Evolutionary conservation across 2,329 filamentous ascomycete species (phyloP), one percentile per base, ranked within the genome.

Genomic region (Colletotrichum viniferum): DNA sequence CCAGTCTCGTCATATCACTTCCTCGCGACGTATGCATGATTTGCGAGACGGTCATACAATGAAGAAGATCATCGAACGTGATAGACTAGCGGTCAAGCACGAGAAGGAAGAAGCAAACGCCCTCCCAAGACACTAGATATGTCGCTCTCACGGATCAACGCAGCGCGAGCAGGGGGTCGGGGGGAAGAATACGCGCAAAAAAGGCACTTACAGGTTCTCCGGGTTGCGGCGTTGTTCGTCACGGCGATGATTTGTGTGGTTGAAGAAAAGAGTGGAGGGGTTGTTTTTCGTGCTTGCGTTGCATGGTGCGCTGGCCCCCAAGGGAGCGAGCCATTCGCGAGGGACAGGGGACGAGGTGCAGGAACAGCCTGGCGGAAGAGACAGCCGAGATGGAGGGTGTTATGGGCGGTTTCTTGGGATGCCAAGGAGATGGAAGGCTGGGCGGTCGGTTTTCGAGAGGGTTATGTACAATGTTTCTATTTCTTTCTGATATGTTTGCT

Each of bases 61-160:
- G 18, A 52, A 3, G 43, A 52, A 52, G n/a, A 52, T 3, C n/a
- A 52, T 24, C 12, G n/a, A 52, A 52, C 10, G 6, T 52, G 3
- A 7, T 0, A 7, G 6, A 52, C 16, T 52, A 4, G 43, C 43
- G 43, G 43, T 52, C 43, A 52, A 21, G 43, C 43, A 52, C 10
- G n/a, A 0, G 5, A 12, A 21, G 12, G 43, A 21, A 24, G 43
- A 52, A 52, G 43, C 2, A 52, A 52, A 2, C 10, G n/a, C 43
- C 43, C 6, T 52, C 24, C 55, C 58, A 62, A 62, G 30, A 5
- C 58, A 14, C 58, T 62, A 62, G 30, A 62, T 24, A 62, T 62
- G 58, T 34, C 58, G 26, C 30, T 61, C 30, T 34, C 58, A 12
- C 30, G 58, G 58, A 34, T 34, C 28, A 21, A 32, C 26, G 10